phyloP scores from a whole-genome alignment of 495 filamentous ascomycete species.

The Neurospora tetraspora region DNA sequence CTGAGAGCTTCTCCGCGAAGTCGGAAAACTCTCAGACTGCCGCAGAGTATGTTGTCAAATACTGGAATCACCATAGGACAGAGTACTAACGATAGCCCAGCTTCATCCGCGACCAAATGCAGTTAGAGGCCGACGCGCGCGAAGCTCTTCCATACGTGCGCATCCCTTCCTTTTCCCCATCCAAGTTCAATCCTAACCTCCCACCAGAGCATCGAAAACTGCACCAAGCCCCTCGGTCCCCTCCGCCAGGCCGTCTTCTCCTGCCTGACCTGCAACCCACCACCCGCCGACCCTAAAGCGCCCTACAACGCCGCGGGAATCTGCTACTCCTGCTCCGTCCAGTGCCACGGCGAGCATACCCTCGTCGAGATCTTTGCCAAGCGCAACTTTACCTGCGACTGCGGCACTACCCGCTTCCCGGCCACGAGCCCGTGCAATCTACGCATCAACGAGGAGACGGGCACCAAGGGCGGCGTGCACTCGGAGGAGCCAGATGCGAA shows the following conservation, averaged over 20 bases:
- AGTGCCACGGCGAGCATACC: slow-evolving; percentile 90
- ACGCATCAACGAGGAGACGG: slow-evolving; percentile 62
- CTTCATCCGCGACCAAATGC: slow-evolving; percentile 81
- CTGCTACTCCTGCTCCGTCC: slow-evolving; percentile 93
- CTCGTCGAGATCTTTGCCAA: slow-evolving; percentile 95
- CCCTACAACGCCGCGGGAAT: slow-evolving; percentile 70
- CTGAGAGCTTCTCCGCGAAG: slow-evolving; percentile 54
- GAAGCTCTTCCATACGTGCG: slow-evolving; percentile 84
- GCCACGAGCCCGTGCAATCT: slow-evolving; percentile 62
- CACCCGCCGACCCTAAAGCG: slow-evolving; percentile 48
- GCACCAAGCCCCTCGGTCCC: slow-evolving; percentile 77
- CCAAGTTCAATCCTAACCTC: not conserved
- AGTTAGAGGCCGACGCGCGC: slow-evolving; percentile 87
- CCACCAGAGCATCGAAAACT: slow-evolving; percentile 74
- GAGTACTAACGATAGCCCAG: slow-evolving; percentile 26
- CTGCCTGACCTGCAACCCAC: slow-evolving; percentile 87
- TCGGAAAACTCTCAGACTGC: slow-evolving; percentile 74
- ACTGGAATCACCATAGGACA: not conserved
- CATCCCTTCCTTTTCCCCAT: not conserved
- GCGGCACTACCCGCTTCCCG: slow-evolving; percentile 76
- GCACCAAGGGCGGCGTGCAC: slow-evolving; percentile 62
- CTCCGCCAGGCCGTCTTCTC: slow-evolving; percentile 81
- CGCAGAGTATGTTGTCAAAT: slow-evolving; percentile 51
- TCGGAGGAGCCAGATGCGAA: slow-evolving; percentile 58
- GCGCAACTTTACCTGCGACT: slow-evolving; percentile 93